phyloP scores from a whole-genome alignment of 2,329 filamentous ascomycete genomes.

The Dactylonectria macrodidyma region DNA sequence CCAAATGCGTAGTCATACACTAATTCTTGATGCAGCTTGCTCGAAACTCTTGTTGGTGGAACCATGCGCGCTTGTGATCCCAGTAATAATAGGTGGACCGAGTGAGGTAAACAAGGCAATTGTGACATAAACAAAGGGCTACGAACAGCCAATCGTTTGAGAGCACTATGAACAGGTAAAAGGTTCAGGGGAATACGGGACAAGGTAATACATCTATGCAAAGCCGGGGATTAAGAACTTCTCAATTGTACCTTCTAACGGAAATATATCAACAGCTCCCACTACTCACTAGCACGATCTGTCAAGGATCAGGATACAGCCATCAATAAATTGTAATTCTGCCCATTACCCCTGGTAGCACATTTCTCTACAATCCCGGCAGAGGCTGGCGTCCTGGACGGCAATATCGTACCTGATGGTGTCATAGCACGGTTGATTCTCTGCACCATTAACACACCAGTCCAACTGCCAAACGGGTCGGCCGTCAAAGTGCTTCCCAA shows the following conservation, averaged over 20 bases:
- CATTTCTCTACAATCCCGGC: neutral
- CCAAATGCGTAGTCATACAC: constrained; percentile 16
- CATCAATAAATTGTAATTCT: too few species aligned
- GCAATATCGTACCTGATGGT: neutral
- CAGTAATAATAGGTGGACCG: neutral
- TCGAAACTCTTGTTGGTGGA: neutral
- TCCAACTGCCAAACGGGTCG: neutral
- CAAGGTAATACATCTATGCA: neutral
- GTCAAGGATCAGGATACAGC: too few species aligned
- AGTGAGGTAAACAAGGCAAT: neutral
- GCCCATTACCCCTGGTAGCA: neutral
- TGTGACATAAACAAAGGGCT: neutral
- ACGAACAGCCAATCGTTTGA: neutral
- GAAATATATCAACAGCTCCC: neutral
- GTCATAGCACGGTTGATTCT: neutral
- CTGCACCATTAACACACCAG: neutral
- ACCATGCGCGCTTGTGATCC: neutral
- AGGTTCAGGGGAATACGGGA: neutral
- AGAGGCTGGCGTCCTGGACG: neutral
- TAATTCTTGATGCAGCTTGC: neutral
- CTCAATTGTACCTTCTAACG: neutral
- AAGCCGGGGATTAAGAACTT: neutral
- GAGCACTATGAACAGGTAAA: neutral
- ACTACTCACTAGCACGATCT: too few species aligned
- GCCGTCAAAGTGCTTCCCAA: neutral